Evolutionary conservation across 352 stramenopile genomes (phyloP).

Genomic region (Phytopythium boreale): DNA sequence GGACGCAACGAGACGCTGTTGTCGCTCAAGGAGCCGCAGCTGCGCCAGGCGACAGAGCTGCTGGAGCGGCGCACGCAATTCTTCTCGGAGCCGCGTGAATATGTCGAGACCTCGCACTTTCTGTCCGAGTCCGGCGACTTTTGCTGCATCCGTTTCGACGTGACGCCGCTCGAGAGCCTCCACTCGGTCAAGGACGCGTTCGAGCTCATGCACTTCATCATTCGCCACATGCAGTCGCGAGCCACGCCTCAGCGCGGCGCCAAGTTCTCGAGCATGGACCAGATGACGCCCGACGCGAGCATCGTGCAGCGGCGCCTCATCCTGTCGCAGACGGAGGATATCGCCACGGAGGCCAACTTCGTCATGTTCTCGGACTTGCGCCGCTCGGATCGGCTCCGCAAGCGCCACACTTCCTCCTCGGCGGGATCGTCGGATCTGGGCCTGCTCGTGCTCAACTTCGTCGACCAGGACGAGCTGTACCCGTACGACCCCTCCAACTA

Average conservation of each 20-base stretch:
- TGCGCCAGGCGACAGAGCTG: constrained; percentile 32
- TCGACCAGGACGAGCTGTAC: constrained; percentile 36
- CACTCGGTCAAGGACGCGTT: constrained; percentile 29
- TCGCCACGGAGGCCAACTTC: constrained; percentile 36
- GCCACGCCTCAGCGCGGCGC: constrained; percentile 21
- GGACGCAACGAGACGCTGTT: constrained; percentile 26
- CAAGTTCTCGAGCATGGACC: constrained; percentile 30
- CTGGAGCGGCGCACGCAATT: constrained; percentile 45
- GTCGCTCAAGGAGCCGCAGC: constrained; percentile 31
- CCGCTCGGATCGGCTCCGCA: background rate
- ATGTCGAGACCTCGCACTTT: constrained; percentile 38
- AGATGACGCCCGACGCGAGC: constrained; percentile 20
- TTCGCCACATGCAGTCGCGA: constrained; percentile 25
- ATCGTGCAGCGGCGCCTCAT: constrained; percentile 37
- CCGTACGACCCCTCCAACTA: constrained; percentile 24
- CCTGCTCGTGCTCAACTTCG: constrained; percentile 31
- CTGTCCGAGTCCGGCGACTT: constrained; percentile 37
- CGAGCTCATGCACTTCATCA: constrained; percentile 39
- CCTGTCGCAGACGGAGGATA: constrained; percentile 26
- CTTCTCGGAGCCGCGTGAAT: constrained; percentile 28
- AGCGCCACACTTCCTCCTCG: background rate
- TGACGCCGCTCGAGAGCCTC: constrained; percentile 26
- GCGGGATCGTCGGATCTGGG: constrained; percentile 17
- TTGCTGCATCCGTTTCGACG: constrained; percentile 39
- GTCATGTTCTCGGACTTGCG: constrained; percentile 33